Percentiles rank a stretch among this genome's conserved stretches.
These are phyloP conservation scores for Kitagawia praeruptora DNA, from an alignment of 129 eudicot genomes.

Conservation along the genomic window DNA sequence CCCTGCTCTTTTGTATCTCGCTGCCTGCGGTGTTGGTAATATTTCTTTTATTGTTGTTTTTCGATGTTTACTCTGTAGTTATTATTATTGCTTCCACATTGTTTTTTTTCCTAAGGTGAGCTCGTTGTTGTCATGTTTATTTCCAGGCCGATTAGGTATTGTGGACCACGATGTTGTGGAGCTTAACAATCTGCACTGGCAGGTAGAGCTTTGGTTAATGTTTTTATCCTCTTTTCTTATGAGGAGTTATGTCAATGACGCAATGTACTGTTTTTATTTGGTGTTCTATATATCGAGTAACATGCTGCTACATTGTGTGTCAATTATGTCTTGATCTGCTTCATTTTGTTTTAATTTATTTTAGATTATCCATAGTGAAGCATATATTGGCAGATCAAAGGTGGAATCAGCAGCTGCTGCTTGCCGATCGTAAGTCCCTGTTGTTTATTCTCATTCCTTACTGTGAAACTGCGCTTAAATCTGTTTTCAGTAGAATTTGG, in stretches of 20 bases:
- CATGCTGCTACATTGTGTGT: background rate
- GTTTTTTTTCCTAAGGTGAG: background rate
- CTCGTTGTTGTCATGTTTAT: background rate
- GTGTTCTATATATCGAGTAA: background rate
- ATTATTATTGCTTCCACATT: background rate
- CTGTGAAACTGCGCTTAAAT: background rate
- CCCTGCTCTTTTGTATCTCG: conserved; percentile 89
- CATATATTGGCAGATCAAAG: conserved; percentile 78
- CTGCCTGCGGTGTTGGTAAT: conserved; percentile 95
- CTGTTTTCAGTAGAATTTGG: background rate
- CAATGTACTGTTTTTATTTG: background rate
- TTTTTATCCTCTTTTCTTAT: background rate
- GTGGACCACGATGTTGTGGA: conserved; percentile 98
- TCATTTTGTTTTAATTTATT: background rate
- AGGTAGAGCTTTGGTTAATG: conserved; percentile 33
- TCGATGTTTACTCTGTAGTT: background rate
- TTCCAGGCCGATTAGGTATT: conserved; percentile 77
- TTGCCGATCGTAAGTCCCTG: conserved; percentile 72
- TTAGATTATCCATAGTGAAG: conserved; percentile 87
- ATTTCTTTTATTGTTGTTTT: background rate
- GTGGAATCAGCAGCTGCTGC: conserved; percentile 99
- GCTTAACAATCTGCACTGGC: conserved; percentile 94
- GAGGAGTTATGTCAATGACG: background rate
- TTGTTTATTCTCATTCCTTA: background rate
- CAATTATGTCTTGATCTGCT: conserved; percentile 1